These are phyloP conservation scores for Ilyonectria destructans DNA, from an alignment of 2,329 filamentous ascomycete species.

Conservation along the genomic window DNA sequence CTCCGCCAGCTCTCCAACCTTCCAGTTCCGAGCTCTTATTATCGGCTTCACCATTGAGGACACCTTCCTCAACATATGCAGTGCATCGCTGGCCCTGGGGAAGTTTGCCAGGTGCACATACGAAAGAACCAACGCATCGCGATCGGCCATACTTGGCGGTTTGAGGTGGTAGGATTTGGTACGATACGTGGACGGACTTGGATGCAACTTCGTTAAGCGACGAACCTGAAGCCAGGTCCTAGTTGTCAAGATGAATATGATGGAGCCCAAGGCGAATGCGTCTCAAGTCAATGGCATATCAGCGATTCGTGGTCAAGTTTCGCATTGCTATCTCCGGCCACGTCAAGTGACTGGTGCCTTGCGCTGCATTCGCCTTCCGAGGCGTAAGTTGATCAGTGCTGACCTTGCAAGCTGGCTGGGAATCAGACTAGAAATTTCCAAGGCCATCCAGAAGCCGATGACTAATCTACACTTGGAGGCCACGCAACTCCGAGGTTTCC, in stretches of 20 bases:
- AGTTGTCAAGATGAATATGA: conserved; percentile 4
- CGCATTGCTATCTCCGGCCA: conserved; percentile 31
- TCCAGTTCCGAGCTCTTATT: conserved; percentile 90
- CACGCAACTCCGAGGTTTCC: background rate
- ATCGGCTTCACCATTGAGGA: conserved; percentile 94
- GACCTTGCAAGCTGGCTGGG: conserved; percentile 20
- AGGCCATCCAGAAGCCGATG: conserved; percentile 27
- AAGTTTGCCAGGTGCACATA: conserved; percentile 67
- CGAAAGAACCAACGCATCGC: conserved; percentile 62
- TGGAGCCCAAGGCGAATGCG: conserved; percentile 1
- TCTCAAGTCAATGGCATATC: conserved; percentile 4
- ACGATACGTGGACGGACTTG: conserved; percentile 13
- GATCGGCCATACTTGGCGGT: conserved; percentile 41
- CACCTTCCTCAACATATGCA: conserved; percentile 81
- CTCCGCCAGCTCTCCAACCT: conserved; percentile 84
- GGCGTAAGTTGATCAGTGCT: conserved; percentile 30
- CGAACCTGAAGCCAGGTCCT: background rate
- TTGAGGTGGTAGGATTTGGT: conserved; percentile 17
- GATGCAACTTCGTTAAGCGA: conserved; percentile 24
- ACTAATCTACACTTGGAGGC: conserved; percentile 41
- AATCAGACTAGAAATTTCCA: conserved; percentile 48
- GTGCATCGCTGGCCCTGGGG: conserved; percentile 65
- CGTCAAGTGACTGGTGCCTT: conserved; percentile 48
- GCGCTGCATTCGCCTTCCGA: conserved; percentile 30
- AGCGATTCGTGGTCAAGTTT: conserved; percentile 4